phyloP scores from a whole-genome alignment of 192 early-diverging fungal genomes.

The Jimgerdemannia flammicorona region DNA sequence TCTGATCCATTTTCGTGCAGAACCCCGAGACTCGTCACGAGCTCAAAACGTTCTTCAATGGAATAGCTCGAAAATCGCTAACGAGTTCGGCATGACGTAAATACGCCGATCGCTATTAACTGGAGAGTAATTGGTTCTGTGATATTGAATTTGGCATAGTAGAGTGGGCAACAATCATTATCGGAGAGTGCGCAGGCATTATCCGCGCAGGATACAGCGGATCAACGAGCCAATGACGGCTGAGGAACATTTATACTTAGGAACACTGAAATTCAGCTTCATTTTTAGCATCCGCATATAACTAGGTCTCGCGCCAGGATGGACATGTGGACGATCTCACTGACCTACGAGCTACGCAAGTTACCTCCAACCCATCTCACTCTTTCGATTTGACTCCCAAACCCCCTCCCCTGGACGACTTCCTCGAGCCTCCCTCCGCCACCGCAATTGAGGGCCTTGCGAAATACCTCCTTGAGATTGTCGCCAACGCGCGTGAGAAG shows the following conservation, averaged over 20 bases:
- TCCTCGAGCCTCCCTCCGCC: not conserved
- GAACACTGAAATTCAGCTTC: not conserved
- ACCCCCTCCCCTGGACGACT: not conserved
- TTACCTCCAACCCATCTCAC: conserved; percentile 2
- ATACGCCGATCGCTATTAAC: not conserved
- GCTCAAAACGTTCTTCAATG: conserved; percentile 44
- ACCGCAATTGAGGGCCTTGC: conserved; percentile 54
- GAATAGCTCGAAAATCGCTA: conserved; percentile 52
- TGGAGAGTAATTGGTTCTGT: no score
- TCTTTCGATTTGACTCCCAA: not conserved
- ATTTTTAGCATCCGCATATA: not conserved
- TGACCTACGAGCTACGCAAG: conserved; percentile 90
- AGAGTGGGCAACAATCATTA: no score
- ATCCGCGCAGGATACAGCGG: no score
- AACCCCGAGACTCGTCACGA: conserved; percentile 58
- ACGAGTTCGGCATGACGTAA: conserved; percentile 76
- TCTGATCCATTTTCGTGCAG: conserved; percentile 18
- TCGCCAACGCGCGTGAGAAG: conserved; percentile 51
- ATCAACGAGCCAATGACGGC: not conserved
- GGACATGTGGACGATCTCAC: conserved; percentile 93
- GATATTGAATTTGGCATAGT: no score
- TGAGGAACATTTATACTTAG: not conserved
- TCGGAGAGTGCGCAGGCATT: no score
- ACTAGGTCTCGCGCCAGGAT: conserved; percentile 84
- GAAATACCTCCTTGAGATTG: conserved; percentile 57